These are phyloP conservation scores for Claviceps digitariae DNA, from an alignment of 2,329 filamentous ascomycete species.

Conservation along the genomic window DNA sequence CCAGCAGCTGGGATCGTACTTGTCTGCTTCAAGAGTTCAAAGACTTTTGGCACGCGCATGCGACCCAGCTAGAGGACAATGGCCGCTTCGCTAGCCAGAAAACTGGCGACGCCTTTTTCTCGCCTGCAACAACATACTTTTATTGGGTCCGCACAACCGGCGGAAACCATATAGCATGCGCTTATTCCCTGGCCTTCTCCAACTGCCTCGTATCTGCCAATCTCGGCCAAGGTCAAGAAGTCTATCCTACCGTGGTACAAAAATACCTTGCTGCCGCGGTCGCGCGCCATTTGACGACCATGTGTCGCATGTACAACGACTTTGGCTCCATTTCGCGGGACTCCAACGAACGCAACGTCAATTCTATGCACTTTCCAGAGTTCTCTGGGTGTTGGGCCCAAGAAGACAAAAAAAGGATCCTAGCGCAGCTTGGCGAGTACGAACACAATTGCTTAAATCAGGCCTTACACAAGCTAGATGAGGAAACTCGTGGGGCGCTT, in stretches of 20 bases:
- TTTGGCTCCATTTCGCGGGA: slow-evolving; percentile 8
- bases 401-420: neutral
- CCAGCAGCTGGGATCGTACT: neutral
- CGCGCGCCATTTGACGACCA: slow-evolving; percentile 7
- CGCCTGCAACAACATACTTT: slow-evolving; percentile 4
- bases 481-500: neutral
- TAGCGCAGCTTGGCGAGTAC: slow-evolving; percentile 5
- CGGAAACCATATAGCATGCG: slow-evolving; percentile 7
- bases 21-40: neutral
- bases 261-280: slow-evolving; percentile 7
- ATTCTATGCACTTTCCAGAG: slow-evolving; percentile 10
- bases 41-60: slow-evolving; percentile 1
- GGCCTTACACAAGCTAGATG: neutral
- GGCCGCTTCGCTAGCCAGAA: neutral
- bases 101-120: neutral
- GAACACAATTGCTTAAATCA: slow-evolving; percentile 2
- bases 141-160: slow-evolving; percentile 8
- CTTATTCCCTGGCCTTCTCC: slow-evolving; percentile 8
- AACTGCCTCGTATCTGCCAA: slow-evolving; percentile 6
- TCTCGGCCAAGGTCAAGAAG: slow-evolving; percentile 3
- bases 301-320: slow-evolving; percentile 8
- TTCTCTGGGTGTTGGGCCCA: neutral
- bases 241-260: slow-evolving; percentile 2
- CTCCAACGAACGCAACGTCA: slow-evolving; percentile 9
- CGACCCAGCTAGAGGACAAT: slow-evolving; percentile 1